Percentiles rank a stretch among this genome's conserved stretches.
phyloP scores from a whole-genome alignment of 1,139 yeast genomes.

The Saccharomyces hybrid region DNA sequence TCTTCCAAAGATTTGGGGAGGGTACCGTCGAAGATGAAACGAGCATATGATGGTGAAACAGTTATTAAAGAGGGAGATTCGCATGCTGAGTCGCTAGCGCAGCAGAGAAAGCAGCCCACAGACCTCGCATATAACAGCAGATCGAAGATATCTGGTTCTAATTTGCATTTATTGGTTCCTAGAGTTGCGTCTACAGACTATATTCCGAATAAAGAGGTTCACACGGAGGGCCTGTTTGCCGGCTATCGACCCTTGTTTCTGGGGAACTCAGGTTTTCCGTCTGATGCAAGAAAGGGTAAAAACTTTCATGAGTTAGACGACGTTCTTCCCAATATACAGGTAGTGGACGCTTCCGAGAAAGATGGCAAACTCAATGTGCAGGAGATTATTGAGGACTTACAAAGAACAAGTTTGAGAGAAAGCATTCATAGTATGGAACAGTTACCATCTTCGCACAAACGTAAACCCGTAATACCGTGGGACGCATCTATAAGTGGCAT shows the following conservation, averaged over 20 bases:
- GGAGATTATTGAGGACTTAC: constrained; percentile 1
- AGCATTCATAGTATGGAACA: constrained; percentile 9
- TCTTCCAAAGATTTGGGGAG: neutral
- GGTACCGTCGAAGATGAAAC: neutral
- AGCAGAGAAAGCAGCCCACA: neutral
- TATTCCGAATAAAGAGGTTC: constrained; percentile 21
- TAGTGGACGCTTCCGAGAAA: neutral
- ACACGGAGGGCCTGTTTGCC: constrained; percentile 31
- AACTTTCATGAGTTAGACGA: neutral
- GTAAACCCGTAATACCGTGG: constrained; percentile 29
- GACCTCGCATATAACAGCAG: neutral
- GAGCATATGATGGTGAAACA: neutral
- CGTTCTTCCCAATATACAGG: constrained; percentile 1
- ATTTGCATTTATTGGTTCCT: constrained; percentile 18
- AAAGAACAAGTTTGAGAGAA: neutral
- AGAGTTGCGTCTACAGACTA: constrained; percentile 27
- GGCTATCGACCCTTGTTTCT: constrained; percentile 32
- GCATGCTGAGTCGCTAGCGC: neutral
- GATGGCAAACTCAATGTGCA: neutral
- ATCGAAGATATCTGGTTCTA: neutral
- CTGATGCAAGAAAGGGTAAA: neutral
- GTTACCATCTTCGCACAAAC: neutral
- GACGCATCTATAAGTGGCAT: constrained; percentile 32
- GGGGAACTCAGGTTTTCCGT: constrained; percentile 19
- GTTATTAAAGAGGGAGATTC: neutral